Evolutionary conservation across 2,329 filamentous ascomycete species (phyloP).

Genomic region (Verticillium klebahnii): DNA sequence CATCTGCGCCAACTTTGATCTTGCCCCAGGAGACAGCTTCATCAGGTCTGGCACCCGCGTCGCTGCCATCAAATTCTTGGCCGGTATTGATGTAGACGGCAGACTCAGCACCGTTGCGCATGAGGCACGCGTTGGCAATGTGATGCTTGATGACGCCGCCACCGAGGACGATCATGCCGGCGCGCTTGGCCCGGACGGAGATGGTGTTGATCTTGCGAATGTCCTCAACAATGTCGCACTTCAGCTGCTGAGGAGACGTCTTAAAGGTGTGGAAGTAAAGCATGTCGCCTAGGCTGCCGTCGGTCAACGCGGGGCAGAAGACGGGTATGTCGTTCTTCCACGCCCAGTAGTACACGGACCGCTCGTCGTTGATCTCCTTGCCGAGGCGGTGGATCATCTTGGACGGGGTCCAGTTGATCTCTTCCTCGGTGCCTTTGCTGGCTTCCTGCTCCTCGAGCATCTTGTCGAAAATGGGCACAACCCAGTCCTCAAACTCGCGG

Average conservation of each 20-base stretch:
- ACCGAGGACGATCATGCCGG: constrained; percentile 92
- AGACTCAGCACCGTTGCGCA: constrained; percentile 95
- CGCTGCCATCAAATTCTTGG: constrained; percentile 95
- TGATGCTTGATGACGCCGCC: constrained; percentile 97
- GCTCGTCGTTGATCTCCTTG: constrained; percentile 88
- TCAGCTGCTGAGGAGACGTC: constrained; percentile 72
- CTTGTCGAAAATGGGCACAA: constrained; percentile 87
- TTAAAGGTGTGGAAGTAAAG: constrained; percentile 97
- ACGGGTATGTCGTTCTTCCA: constrained; percentile 96
- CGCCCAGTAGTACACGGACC: constrained; percentile 94
- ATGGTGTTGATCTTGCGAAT: constrained; percentile 91
- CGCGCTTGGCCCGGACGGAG: constrained; percentile 77
- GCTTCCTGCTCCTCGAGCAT: constrained; percentile 94
- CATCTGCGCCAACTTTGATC: constrained; percentile 83
- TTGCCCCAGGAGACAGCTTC: constrained; percentile 99
- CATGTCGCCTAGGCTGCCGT: constrained; percentile 96
- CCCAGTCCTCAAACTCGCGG: constrained; percentile 96
- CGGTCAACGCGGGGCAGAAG: constrained; percentile 93
- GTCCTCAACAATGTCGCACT: constrained; percentile 89
- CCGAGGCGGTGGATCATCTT: constrained; percentile 87
- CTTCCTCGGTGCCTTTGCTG: constrained; percentile 57
- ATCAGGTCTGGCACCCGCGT: constrained; percentile 90
- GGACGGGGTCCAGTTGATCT: constrained; percentile 88
- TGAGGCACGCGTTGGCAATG: constrained; percentile 94
- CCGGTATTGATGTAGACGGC: constrained; percentile 98